Conservation (phyloP, 2,329 filamentous ascomycete species). For the Alternaria conjuncta region DNA sequence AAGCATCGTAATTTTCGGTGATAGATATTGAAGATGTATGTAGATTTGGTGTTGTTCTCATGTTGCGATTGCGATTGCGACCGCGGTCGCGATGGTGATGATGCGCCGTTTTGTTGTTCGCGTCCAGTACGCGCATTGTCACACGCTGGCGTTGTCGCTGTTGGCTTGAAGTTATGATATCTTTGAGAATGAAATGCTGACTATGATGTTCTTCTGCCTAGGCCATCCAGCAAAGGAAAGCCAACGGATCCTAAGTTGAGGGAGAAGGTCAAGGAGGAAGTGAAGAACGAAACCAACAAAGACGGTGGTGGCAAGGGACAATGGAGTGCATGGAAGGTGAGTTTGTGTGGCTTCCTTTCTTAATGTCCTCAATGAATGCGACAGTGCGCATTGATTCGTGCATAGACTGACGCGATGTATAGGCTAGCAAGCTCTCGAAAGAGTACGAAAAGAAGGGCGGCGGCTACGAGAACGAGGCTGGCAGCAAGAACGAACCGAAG, state of each 20-base stretch:
- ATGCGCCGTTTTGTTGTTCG: not conserved
- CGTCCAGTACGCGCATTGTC: not conserved
- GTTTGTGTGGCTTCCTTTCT: not conserved
- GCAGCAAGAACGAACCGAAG: slow-evolving; percentile 53
- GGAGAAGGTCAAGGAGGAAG: slow-evolving; percentile 54
- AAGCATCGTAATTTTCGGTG: no score
- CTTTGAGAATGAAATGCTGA: not conserved
- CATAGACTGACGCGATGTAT: not conserved
- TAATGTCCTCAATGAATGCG: not conserved
- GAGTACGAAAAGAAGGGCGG: slow-evolving; percentile 52
- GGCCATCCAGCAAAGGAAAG: slow-evolving; percentile 54
- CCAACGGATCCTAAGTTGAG: slow-evolving; percentile 54
- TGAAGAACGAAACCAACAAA: slow-evolving; percentile 55
- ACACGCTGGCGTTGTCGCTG: no score
- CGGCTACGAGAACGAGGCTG: slow-evolving; percentile 51
- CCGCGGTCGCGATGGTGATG: not conserved
- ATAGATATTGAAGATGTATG: no score
- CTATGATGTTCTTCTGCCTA: not conserved
- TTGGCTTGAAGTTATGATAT: not conserved
- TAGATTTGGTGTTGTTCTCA: no score
- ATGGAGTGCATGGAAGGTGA: slow-evolving; percentile 57
- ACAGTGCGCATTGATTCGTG: not conserved
- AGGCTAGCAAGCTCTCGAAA: slow-evolving; percentile 53
- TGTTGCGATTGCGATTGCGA: not conserved
- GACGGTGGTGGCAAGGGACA: slow-evolving; percentile 55